Conservation (phyloP, 169 alveolate genomes). For the Babesia caballi region DNA sequence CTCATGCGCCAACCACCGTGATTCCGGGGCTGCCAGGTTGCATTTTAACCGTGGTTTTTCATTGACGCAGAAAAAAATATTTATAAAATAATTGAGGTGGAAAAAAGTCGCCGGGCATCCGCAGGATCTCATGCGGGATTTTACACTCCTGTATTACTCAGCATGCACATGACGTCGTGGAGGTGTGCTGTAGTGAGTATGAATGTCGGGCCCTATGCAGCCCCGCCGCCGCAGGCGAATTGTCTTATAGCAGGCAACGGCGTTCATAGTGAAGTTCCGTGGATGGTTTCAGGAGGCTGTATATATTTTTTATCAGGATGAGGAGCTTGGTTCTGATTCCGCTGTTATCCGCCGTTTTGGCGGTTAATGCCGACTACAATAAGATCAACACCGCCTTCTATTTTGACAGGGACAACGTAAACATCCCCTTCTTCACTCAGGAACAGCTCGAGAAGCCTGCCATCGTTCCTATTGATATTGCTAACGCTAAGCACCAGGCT, state of each 20-base stretch:
- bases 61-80: too few relatives aligned
- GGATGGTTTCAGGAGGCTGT: background rate
- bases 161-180: background rate
- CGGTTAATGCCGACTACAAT: background rate
- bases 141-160: background rate
- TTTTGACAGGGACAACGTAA: background rate
- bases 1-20: too few relatives aligned
- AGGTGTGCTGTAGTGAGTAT: background rate
- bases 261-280: background rate
- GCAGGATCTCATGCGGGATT: background rate
- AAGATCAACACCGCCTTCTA: background rate
- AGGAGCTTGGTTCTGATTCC: background rate
- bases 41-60: too few relatives aligned
- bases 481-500: background rate
- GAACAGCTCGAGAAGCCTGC: conserved; percentile 1
- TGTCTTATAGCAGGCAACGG: background rate
- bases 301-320: background rate
- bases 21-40: too few relatives aligned
- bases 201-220: background rate
- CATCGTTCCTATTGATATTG: background rate
- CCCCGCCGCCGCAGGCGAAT: background rate
- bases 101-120: too few relatives aligned
- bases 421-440: conserved; percentile 11
- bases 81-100: too few relatives aligned
- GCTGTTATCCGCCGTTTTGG: conserved; percentile 12